Evolutionary conservation across 352 stramenopile species (phyloP).

Genomic region (Phytopythium vexans): DNA sequence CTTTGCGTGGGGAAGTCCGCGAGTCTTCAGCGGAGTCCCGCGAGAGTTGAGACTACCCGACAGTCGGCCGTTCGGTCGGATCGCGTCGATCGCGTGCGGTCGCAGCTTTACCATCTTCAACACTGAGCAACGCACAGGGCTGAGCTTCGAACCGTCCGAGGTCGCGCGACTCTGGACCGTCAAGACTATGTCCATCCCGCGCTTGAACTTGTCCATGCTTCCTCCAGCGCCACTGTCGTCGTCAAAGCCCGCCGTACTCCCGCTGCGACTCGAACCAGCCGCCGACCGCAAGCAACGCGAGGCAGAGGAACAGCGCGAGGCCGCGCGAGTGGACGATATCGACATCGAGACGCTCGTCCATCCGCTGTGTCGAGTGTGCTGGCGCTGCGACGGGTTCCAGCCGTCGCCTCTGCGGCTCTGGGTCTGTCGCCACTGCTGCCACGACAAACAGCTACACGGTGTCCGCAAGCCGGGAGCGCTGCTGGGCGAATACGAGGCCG

Average conservation of each 20-base stretch:
- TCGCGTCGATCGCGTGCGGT: slow-evolving; percentile 64
- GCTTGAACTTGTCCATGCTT: slow-evolving; percentile 40
- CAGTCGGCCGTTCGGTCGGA: slow-evolving; percentile 34
- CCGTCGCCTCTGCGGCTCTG: slow-evolving; percentile 61
- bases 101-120: slow-evolving; percentile 77
- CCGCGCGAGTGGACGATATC: slow-evolving; percentile 52
- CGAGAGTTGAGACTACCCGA: slow-evolving; percentile 27
- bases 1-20: slow-evolving; percentile 64
- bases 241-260: slow-evolving; percentile 22
- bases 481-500: slow-evolving; percentile 68
- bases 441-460: slow-evolving; percentile 71
- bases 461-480: slow-evolving; percentile 25
- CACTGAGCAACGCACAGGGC: slow-evolving; percentile 39
- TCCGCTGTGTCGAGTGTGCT: slow-evolving; percentile 72
- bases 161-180: slow-evolving; percentile 46
- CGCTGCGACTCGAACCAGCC: slow-evolving; percentile 47
- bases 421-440: slow-evolving; percentile 66
- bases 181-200: slow-evolving; percentile 39
- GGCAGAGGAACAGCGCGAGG: slow-evolving; percentile 27
- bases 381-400: slow-evolving; percentile 71
- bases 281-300: slow-evolving; percentile 34
- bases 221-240: slow-evolving; percentile 36
- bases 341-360: slow-evolving; percentile 66
- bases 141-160: slow-evolving; percentile 59
- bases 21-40: slow-evolving; percentile 39